Evolutionary conservation across 2,329 filamentous ascomycete genomes (phyloP).

Genomic region (Claviceps pusilla): DNA sequence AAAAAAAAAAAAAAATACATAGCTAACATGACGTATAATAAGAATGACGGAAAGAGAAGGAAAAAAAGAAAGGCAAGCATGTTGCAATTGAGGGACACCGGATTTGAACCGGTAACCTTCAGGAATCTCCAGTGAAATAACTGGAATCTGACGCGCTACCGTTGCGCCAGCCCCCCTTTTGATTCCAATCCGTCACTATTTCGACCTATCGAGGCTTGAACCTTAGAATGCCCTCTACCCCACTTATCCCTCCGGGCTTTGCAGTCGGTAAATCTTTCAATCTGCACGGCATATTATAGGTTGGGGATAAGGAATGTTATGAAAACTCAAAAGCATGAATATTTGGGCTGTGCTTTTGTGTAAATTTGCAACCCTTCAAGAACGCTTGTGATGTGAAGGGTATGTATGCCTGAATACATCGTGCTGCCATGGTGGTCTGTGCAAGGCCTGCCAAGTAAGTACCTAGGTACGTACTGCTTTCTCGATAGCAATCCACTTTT

Average conservation of each 20-base stretch:
- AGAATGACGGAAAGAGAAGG: not conserved
- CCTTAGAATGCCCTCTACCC: not conserved
- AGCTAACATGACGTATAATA: no score
- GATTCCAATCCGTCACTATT: not conserved
- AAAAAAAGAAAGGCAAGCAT: not conserved
- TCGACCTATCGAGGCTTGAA: rapidly evolving
- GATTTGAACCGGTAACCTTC: conserved; percentile 8
- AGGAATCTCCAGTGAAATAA: not conserved
- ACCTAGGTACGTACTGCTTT: not conserved
- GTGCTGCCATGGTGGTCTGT: not conserved
- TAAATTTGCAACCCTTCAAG: not conserved
- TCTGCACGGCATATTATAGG: not conserved
- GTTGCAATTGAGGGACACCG: conserved; percentile 5
- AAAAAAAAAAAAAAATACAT: no score
- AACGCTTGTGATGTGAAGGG: not conserved
- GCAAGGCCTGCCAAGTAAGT: not conserved
- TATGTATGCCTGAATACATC: no score
- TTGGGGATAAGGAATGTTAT: not conserved
- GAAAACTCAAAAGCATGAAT: not conserved
- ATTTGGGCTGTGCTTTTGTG: not conserved
- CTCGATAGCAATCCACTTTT: not conserved
- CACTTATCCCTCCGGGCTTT: no score
- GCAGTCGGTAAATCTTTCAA: no score
- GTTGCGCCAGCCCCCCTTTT: conserved; percentile 7
- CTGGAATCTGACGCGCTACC: conserved; percentile 8